phyloP scores from a whole-genome alignment of 2,329 filamentous ascomycete genomes.

The Colletotrichum truncatum region DNA sequence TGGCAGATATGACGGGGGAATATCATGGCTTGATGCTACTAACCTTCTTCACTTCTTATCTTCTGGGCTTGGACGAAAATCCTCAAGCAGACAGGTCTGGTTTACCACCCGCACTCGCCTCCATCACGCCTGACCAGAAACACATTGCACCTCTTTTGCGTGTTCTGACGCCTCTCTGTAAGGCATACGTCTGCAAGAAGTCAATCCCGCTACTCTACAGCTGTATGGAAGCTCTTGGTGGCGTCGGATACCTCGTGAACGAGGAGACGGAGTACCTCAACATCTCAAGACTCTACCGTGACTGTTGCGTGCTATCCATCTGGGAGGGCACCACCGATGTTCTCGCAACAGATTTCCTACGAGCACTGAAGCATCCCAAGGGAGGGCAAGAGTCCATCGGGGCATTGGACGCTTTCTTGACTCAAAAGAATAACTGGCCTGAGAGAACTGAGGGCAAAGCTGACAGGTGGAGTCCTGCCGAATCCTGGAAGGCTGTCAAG shows the following conservation, averaged over 20 bases:
- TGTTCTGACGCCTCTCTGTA: conserved; percentile 67
- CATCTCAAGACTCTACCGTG: conserved; percentile 71
- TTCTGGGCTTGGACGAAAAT: conserved; percentile 65
- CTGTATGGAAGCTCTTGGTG: conserved; percentile 72
- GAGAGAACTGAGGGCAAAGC: conserved; percentile 7
- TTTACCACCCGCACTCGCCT: background rate
- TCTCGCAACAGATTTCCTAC: conserved; percentile 52
- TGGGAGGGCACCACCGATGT: conserved; percentile 82
- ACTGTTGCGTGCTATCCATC: conserved; percentile 70
- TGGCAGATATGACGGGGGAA: conserved; percentile 63
- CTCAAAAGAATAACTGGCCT: conserved; percentile 34
- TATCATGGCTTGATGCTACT: conserved; percentile 68
- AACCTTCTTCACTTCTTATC: conserved; percentile 59
- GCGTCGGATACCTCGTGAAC: conserved; percentile 73
- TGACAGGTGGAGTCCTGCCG: conserved; percentile 37
- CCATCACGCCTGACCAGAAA: conserved; percentile 43
- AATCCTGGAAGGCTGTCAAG: conserved; percentile 51
- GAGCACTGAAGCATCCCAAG: conserved; percentile 55
- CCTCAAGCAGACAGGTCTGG: background rate
- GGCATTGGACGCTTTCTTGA: conserved; percentile 51
- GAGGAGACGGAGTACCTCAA: conserved; percentile 69
- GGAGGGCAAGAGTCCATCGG: conserved; percentile 46
- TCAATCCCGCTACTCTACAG: conserved; percentile 60
- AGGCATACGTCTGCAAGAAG: conserved; percentile 64
- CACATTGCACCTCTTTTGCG: conserved; percentile 58